A percentile compares a stretch with the other conserved stretches of the same genome.
Evolutionary conservation across 1,284 basidiomycete genomes (phyloP).

Genomic region (Rhodotorula sp.): DNA sequence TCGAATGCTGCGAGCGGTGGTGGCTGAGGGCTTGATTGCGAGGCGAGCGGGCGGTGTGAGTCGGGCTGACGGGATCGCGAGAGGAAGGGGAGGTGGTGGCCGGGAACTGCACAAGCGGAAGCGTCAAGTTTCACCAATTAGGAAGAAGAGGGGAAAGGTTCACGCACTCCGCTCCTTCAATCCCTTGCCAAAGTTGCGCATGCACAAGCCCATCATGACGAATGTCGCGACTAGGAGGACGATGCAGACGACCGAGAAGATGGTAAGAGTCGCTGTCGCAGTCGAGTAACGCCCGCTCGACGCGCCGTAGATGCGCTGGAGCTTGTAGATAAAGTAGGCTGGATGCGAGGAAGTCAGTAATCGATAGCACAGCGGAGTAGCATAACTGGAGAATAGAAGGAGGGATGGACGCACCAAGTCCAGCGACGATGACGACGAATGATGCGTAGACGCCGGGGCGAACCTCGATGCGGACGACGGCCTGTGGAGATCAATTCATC

Average conservation of each 20-base stretch:
- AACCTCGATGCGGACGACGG: conserved; percentile 31
- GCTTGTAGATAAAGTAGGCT: conserved; percentile 39
- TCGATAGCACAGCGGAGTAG: too few relatives aligned
- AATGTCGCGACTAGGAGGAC: conserved; percentile 30
- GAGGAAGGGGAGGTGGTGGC: conserved; percentile 20
- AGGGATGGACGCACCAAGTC: conserved; percentile 14
- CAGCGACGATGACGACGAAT: conserved; percentile 15
- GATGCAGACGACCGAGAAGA: conserved; percentile 33
- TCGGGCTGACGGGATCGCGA: background rate
- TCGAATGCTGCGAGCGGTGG: background rate
- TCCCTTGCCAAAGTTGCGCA: conserved; percentile 31
- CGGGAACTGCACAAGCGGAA: conserved; percentile 15
- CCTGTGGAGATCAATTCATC: background rate
- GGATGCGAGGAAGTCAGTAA: background rate
- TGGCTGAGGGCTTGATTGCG: background rate
- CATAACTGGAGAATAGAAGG: too few relatives aligned
- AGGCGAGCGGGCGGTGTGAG: background rate
- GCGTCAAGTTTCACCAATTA: background rate
- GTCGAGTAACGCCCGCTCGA: conserved; percentile 19
- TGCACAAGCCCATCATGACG: conserved; percentile 31
- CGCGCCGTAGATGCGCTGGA: conserved; percentile 28
- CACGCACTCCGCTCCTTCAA: conserved; percentile 32
- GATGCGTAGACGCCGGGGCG: conserved; percentile 21
- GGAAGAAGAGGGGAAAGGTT: too few relatives aligned
- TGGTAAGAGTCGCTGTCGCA: conserved; percentile 33